Base-by-base conservation (phyloP, 2,329 filamentous ascomycete genomes). In the Fusarium multiceps region DNA sequence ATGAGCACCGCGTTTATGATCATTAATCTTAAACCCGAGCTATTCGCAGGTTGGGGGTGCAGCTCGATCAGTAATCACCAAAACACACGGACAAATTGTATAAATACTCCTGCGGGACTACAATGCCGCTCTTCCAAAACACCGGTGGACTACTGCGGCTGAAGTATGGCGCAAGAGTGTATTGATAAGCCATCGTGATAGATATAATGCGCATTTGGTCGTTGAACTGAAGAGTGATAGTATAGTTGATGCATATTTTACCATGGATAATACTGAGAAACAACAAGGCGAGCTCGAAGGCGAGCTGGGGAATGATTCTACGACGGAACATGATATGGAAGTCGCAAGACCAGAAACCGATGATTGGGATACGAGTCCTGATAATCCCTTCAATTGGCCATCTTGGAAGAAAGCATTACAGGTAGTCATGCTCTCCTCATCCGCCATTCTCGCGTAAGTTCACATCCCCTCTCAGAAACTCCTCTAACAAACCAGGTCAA, bases 331-430 rank as follows among this genome's bases (percentile, higher is more conserved):
- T 3, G 76, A 78, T 4, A 82, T 87, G 1, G 72, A 74, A 27
- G 4, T 59, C 12, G 45, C 59, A 0, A 65, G 48, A 21, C 56
- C 51, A 4, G 54, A 48, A 2, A 20, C 20, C 13, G 61, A 53
- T 9, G 69, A 59, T 11, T 84, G 82, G 81, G 72, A 78, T 3
- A 68, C 70, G 0, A 83, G 84, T 42, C 75, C 78, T 0, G 72
- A 79, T n/a, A 87, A 87, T 61, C 85, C 84, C 1, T 81, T 80
- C 64, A 88, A 88, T 71, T 88, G 86, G 85, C 75, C 83, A 0
- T 60, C 72, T 3, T 73, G 75, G 70, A 82, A 78, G 59, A 83
- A 86, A 70, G 72, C 76, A 42, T 27, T 80, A 27, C 80, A 81
- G 69, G 79, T 81, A 4, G 72, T 74, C 23, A 82, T 78, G 74